A percentile compares a stretch with the other conserved stretches of the same genome.
Conservation (phyloP, 371 early-diverging fungal genomes). For the Sporodiniella umbellata region DNA sequence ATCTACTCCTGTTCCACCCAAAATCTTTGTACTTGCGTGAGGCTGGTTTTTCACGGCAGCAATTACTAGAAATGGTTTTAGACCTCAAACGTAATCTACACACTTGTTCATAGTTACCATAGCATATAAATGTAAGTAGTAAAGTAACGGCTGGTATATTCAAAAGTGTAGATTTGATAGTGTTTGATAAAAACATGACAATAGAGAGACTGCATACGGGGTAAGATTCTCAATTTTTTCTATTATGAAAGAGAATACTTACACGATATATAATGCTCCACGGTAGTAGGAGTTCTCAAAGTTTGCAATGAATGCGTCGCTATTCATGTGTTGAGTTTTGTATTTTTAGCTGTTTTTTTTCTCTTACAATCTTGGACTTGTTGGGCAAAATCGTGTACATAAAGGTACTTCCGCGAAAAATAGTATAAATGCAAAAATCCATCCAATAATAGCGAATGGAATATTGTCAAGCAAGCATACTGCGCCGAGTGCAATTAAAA, state of each 20-base stretch:
- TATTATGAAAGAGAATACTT: slow-evolving; percentile 8
- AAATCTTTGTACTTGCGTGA: slow-evolving; percentile 35
- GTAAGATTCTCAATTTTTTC: background rate
- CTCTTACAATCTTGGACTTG: slow-evolving; percentile 45
- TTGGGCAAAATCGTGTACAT: slow-evolving; percentile 45
- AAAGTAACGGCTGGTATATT: slow-evolving; percentile 34
- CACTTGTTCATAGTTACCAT: slow-evolving; percentile 22
- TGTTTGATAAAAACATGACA: slow-evolving; percentile 40
- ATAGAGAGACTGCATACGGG: slow-evolving; percentile 23
- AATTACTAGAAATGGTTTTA: slow-evolving; percentile 20
- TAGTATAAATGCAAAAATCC: slow-evolving; percentile 44
- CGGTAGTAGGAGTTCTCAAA: slow-evolving; percentile 41
- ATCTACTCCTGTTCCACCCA: slow-evolving; percentile 44
- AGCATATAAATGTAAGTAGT: slow-evolving; percentile 30
- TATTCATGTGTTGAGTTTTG: slow-evolving; percentile 1
- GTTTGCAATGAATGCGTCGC: slow-evolving; percentile 35
- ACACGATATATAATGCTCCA: slow-evolving; percentile 33
- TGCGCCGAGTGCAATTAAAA: slow-evolving; percentile 35
- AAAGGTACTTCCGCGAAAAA: slow-evolving; percentile 47
- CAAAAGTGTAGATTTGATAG: slow-evolving; percentile 25
- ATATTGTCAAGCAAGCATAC: slow-evolving; percentile 26
- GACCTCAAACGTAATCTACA: background rate
- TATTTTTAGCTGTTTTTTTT: background rate
- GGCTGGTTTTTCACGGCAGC: slow-evolving; percentile 42
- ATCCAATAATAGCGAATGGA: slow-evolving; percentile 42